These are phyloP conservation scores for Piromyces sp. DNA, from an alignment of 192 early-diverging fungal species.

Conservation along the genomic window DNA sequence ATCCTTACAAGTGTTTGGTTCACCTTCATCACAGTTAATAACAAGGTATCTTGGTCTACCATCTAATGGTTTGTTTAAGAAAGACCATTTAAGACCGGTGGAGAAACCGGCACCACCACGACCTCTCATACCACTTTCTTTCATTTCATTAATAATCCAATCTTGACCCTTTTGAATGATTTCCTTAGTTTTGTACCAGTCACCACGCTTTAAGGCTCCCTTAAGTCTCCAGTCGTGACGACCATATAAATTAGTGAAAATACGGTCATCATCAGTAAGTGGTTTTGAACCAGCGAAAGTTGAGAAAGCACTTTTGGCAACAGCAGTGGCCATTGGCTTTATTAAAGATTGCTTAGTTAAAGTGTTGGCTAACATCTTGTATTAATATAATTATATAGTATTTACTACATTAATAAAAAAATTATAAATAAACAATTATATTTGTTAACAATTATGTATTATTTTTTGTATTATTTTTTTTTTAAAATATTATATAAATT, in stretches of 20 bases:
- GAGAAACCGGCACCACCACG: conserved; percentile 98
- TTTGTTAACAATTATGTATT: too few species aligned
- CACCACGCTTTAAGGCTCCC: conserved; percentile 84
- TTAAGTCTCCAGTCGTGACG: conserved; percentile 76
- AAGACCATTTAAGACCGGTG: conserved; percentile 94
- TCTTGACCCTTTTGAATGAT: conserved; percentile 85
- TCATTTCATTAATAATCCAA: conserved; percentile 97
- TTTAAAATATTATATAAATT: too few species aligned
- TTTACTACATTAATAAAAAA: too few species aligned
- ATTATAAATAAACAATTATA: too few species aligned
- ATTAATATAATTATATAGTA: background rate
- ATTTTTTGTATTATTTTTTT: too few species aligned
- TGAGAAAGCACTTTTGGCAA: background rate
- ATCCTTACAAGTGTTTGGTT: conserved; percentile 97
- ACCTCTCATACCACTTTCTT: conserved; percentile 77
- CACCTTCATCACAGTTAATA: conserved; percentile 95
- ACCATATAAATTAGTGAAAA: conserved; percentile 94
- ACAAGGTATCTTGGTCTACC: conserved; percentile 75
- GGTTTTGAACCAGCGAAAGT: background rate
- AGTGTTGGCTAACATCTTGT: background rate
- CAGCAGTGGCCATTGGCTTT: background rate
- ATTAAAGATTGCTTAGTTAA: background rate
- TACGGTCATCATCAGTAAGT: conserved; percentile 74
- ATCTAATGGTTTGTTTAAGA: conserved; percentile 89
- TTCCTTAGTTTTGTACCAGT: conserved; percentile 99